Percentiles rank a stretch among this genome's conserved stretches.
Evolutionary conservation across 495 filamentous ascomycete genomes (phyloP).

Genomic region (Neurospora sp.): DNA sequence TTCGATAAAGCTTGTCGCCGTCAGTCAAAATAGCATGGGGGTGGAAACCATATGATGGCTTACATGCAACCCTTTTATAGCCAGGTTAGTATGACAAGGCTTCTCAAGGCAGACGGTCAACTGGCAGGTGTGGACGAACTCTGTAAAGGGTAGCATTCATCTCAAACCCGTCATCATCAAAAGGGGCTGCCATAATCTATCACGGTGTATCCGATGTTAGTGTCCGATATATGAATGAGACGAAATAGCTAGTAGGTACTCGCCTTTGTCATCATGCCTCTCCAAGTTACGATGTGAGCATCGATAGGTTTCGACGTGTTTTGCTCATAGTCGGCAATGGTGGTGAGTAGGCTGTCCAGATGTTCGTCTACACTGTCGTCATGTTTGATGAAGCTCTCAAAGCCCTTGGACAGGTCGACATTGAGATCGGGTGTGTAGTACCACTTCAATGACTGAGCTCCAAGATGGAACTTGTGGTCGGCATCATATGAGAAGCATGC

Average conservation of each 20-base stretch:
- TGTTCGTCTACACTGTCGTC: constrained; percentile 80
- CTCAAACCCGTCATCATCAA: constrained; percentile 73
- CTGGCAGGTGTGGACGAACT: constrained; percentile 40
- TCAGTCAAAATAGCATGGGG: constrained; percentile 1
- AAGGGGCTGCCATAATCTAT: constrained; percentile 83
- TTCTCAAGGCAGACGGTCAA: background rate
- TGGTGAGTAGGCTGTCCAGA: constrained; percentile 70
- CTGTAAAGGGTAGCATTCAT: constrained; percentile 92
- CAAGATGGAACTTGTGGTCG: constrained; percentile 62
- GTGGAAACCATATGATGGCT: constrained; percentile 15
- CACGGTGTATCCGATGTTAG: constrained; percentile 53
- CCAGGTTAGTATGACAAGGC: constrained; percentile 7
- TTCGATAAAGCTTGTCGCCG: constrained; percentile 68
- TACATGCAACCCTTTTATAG: constrained; percentile 64
- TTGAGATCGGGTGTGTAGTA: constrained; percentile 74
- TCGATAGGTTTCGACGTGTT: constrained; percentile 54
- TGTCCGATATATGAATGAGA: background rate
- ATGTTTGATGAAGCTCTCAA: constrained; percentile 71
- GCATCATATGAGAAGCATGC: constrained; percentile 85
- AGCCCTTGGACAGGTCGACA: constrained; percentile 65
- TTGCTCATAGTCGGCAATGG: constrained; percentile 62
- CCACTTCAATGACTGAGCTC: constrained; percentile 69
- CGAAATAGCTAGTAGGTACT: background rate
- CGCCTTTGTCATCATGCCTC: constrained; percentile 98
- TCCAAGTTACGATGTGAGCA: constrained; percentile 82